phyloP scores from a whole-genome alignment of 164 flowering plant genomes.

The Chimonanthus salicifolius region DNA sequence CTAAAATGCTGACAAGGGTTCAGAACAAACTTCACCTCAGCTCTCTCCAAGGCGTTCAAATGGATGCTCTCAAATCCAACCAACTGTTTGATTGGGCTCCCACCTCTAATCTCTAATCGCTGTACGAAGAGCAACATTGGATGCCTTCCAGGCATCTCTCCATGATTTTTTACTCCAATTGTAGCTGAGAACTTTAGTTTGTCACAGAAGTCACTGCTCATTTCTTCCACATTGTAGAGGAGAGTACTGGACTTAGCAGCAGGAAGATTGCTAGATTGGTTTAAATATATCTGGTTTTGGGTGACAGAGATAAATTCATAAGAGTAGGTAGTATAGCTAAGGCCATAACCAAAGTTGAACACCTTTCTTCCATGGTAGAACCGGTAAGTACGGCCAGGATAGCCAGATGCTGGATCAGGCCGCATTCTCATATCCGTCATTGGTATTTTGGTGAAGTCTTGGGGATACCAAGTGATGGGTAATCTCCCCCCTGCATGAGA shows the following conservation, averaged over 20 bases:
- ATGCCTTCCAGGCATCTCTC: conserved; percentile 72
- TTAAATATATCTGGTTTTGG: conserved; percentile 35
- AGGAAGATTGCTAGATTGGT: conserved; percentile 17
- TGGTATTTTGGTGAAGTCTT: conserved; percentile 50
- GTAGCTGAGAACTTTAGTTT: conserved; percentile 29
- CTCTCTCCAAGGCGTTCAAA: conserved; percentile 42
- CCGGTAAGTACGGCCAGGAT: conserved; percentile 85
- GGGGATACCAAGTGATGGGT: conserved; percentile 90
- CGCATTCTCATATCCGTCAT: conserved; percentile 97
- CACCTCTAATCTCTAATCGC: conserved; percentile 18
- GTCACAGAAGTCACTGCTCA: conserved; percentile 44
- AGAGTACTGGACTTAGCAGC: conserved; percentile 11
- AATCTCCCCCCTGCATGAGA: conserved; percentile 73
- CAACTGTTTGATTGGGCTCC: conserved; percentile 50
- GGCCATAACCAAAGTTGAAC: conserved; percentile 70
- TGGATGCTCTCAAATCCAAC: conserved; percentile 61
- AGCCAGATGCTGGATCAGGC: conserved; percentile 42
- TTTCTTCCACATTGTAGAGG: conserved; percentile 30
- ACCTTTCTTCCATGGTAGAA: conserved; percentile 65
- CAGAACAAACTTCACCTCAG: conserved; percentile 40
- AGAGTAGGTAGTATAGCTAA: conserved; percentile 65
- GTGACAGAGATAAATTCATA: conserved; percentile 40
- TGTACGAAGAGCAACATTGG: conserved; percentile 57
- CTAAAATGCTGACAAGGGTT: conserved; percentile 77
- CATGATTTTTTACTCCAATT: conserved; percentile 51